Evolutionary conservation across 2,329 filamentous ascomycete species (phyloP).

Genomic region (Aspergillus brasiliensis): DNA sequence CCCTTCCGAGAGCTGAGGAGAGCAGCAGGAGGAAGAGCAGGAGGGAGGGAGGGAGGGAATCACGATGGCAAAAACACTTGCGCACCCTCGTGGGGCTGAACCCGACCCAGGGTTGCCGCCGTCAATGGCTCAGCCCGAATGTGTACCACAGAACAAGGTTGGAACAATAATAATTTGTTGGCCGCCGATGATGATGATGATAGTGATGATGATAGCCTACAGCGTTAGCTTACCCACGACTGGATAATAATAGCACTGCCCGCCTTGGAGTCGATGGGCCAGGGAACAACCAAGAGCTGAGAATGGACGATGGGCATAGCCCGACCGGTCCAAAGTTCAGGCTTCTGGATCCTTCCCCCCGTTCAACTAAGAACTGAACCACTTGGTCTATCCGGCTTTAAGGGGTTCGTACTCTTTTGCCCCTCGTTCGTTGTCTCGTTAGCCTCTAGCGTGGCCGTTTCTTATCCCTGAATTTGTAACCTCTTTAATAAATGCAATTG

Average conservation of each 20-base stretch:
- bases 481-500: not conserved
- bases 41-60: not conserved
- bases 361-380: not conserved
- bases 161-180: not conserved
- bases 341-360: constrained; percentile 17
- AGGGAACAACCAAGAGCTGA: too few species aligned
- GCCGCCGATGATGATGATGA: not conserved
- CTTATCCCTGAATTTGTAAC: not conserved
- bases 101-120: constrained; percentile 17
- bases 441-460: not conserved
- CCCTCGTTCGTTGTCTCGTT: not conserved
- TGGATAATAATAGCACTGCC: constrained; percentile 3
- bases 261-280: not conserved
- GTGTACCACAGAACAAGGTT: constrained; percentile 21
- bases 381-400: not conserved
- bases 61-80: constrained; percentile 23
- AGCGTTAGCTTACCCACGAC: not conserved
- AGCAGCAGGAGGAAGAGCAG: not conserved
- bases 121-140: constrained; percentile 20
- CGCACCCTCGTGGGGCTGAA: constrained; percentile 29
- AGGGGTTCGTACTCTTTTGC: not conserved
- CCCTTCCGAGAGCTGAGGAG: not conserved
- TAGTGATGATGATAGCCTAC: constrained; percentile 1
- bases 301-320: not conserved
- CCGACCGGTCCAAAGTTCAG: constrained; percentile 10